Percentiles rank a stretch among this genome's conserved stretches.
These are phyloP conservation scores for Mucor velutinosus DNA, from an alignment of 371 early-diverging fungal genomes.

Conservation along the genomic window DNA sequence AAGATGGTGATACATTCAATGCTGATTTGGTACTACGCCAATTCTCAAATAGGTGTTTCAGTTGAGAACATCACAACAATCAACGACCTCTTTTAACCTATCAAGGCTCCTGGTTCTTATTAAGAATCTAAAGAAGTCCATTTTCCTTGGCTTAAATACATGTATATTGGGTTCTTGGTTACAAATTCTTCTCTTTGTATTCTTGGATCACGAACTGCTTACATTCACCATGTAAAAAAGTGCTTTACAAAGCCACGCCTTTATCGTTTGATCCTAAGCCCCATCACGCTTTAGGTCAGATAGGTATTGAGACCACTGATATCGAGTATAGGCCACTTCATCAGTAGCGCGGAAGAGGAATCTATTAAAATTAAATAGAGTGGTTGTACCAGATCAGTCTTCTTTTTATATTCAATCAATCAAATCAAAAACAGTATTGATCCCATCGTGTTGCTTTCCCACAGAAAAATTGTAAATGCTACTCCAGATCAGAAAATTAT, in stretches of 20 bases:
- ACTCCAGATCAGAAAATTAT: not conserved
- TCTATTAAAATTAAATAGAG: not conserved
- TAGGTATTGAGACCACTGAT: not conserved
- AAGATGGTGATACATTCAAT: constrained; percentile 2
- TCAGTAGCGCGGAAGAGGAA: not conserved
- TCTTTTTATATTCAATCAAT: not conserved
- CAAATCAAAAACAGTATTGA: not conserved
- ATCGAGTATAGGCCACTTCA: not conserved
- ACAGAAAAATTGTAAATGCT: not conserved
- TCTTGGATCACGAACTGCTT: not conserved
- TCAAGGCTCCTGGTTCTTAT: not conserved
- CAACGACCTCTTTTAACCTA: not conserved
- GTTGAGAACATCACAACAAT: not conserved
- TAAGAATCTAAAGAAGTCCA: not conserved
- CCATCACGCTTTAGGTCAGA: not conserved
- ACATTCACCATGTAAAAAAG: not conserved
- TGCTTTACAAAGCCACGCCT: not conserved
- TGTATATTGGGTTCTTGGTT: not conserved
- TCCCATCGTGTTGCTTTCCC: constrained; percentile 1
- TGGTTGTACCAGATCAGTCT: not conserved
- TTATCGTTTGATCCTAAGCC: not conserved
- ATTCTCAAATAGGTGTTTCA: not conserved
- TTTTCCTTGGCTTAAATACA: not conserved
- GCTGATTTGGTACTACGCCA: constrained; percentile 6
- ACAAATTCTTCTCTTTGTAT: not conserved